Evolutionary conservation across 176 grass and related monocot genomes (phyloP).

Genomic region (Oropetium thomaeum): DNA sequence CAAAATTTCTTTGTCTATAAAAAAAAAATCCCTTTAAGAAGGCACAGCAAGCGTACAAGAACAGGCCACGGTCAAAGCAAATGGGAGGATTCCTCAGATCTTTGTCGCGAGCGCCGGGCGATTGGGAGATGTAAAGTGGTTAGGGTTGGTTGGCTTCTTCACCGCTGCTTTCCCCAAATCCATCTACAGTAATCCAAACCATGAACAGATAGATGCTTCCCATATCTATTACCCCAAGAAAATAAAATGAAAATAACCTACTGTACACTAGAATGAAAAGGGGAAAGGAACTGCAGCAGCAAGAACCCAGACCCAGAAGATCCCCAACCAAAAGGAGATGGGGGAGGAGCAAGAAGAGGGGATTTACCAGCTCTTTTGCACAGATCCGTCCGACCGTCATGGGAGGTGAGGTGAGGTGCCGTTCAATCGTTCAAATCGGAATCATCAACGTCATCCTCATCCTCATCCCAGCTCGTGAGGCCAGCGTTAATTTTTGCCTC

Average conservation of each 20-base stretch:
- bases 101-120: not conserved
- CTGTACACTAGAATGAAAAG: not conserved
- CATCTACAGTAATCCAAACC: not conserved
- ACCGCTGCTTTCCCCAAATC: not conserved
- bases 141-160: not conserved
- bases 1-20: too few species aligned
- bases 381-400: slow-evolving; percentile 3
- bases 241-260: too few species aligned
- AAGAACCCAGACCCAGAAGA: slow-evolving; percentile 6
- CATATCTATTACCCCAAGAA: too few species aligned
- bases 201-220: too few species aligned
- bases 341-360: slow-evolving; percentile 21
- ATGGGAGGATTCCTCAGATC: too few species aligned
- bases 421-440: slow-evolving; percentile 24
- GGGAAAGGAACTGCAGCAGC: not conserved
- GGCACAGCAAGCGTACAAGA: too few species aligned
- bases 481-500: not conserved
- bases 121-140: not conserved
- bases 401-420: not conserved
- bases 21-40: too few species aligned
- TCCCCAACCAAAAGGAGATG: slow-evolving; percentile 2
- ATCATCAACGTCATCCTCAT: not conserved
- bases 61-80: too few species aligned
- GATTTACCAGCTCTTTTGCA: slow-evolving; percentile 14
- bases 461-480: not conserved